Conservation (phyloP, 164 flowering plant genomes). For the Vitis riparia region DNA sequence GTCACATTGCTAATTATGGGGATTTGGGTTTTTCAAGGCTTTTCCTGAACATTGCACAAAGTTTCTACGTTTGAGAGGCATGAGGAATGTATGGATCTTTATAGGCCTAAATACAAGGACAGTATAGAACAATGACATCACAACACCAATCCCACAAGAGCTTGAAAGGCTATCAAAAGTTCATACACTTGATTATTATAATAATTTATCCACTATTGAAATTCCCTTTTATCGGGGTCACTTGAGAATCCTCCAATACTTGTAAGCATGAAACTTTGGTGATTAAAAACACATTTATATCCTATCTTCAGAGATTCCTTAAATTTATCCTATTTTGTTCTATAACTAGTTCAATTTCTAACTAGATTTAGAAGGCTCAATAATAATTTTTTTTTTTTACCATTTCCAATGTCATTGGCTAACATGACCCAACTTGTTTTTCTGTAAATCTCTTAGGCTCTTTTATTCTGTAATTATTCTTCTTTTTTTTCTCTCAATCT, state of each 20-base stretch:
- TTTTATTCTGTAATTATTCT: neutral
- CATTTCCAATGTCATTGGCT: conserved; percentile 61
- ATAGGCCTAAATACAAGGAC: too few species aligned
- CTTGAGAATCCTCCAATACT: conserved; percentile 64
- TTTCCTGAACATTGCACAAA: too few species aligned
- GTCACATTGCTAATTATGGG: too few species aligned
- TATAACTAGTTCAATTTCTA: conserved; percentile 17
- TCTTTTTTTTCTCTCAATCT: too few species aligned
- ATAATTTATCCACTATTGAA: conserved; percentile 60
- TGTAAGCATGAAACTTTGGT: conserved; percentile 45
- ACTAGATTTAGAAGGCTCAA: conserved; percentile 77
- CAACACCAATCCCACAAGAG: conserved; percentile 76
- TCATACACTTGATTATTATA: conserved; percentile 80
- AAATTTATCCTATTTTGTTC: neutral
- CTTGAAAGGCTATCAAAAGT: conserved; percentile 70
- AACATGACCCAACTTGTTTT: conserved; percentile 82
- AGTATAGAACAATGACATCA: conserved; percentile 77
- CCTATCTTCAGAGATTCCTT: too few species aligned
- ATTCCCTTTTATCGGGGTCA: conserved; percentile 65
- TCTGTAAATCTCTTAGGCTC: conserved; percentile 50
- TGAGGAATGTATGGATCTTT: too few species aligned
- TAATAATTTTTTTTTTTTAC: conserved; percentile 82
- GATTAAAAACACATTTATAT: neutral
- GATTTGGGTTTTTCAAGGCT: too few species aligned
- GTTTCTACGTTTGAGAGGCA: too few species aligned